Percentiles rank a stretch among this genome's conserved stretches.
Evolutionary conservation across 2,329 filamentous ascomycete species (phyloP).

Genomic region (Calonectria montana): DNA sequence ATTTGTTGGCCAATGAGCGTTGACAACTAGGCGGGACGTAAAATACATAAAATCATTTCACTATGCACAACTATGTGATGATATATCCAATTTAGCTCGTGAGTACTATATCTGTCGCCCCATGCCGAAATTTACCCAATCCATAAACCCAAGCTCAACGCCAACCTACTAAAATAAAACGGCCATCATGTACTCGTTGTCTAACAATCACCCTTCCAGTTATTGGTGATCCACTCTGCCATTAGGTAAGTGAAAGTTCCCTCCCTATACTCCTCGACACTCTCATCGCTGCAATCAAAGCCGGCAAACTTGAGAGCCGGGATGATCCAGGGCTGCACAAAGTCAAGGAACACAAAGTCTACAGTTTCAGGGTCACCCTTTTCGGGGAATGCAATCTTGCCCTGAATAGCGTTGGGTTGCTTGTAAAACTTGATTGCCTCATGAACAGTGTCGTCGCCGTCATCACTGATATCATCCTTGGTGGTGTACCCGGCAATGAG

Average conservation of each 20-base stretch:
- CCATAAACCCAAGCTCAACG: conserved; percentile 7
- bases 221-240: conserved; percentile 66
- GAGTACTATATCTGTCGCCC: background rate
- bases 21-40: too few relatives aligned
- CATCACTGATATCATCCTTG: conserved; percentile 80
- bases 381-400: conserved; percentile 71
- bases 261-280: conserved; percentile 64
- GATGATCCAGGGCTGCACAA: conserved; percentile 85
- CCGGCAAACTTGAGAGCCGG: conserved; percentile 75
- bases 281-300: conserved; percentile 58
- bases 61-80: background rate
- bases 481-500: conserved; percentile 85
- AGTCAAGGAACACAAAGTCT: conserved; percentile 92
- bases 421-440: conserved; percentile 77
- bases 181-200: background rate
- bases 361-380: conserved; percentile 74
- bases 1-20: too few relatives aligned
- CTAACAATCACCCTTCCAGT: conserved; percentile 66
- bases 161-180: conserved; percentile 1
- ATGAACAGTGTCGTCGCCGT: conserved; percentile 94
- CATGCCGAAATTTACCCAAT: background rate
- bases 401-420: conserved; percentile 87
- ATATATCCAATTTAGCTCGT: background rate
- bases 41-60: too few relatives aligned
- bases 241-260: conserved; percentile 67